Evolutionary conservation across 176 grass and related monocot species (phyloP), one percentile per base, ranked within the genome.

Genomic region (Avena atlantica): DNA sequence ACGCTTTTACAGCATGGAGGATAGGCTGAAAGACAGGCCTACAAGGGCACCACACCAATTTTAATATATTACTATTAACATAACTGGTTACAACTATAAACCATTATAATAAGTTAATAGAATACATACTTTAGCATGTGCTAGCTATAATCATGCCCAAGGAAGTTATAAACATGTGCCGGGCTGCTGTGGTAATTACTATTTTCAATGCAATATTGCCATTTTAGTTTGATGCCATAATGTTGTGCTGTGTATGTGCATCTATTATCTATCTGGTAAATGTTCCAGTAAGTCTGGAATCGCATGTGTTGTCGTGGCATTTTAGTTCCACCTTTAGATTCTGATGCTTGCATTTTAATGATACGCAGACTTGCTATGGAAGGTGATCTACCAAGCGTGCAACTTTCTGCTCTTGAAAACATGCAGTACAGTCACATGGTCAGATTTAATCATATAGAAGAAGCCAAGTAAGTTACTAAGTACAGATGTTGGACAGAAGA

Each of bases 391-490:
- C 84, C 59, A 85, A 74, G 70, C 16, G 85, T 81, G 31, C 92
- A 98, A 85, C 85, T 98, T 67, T 76, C 76, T 74, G 96, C 96
- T 23, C 93, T 98, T 70, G 92, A 98, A 73, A 98, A 98, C 72
- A 98, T 98, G 90, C 93, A 98, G 49, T 94, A 98, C 69, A 93
- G 82, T 83, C 85, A 98, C 80, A 98, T 95, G 90, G 77, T 96
- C 88, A 94, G 96, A 87, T 98, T 92, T 91, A 85, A 94, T 67
- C 94, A 95, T 88, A 45, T 87, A 55, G 84, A 94, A 92, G 79
- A 96, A 87, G 92, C 96, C 50, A 94, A 91, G 96, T 96, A 88
- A 86, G 85, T 88, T 73, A 63, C 12, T 81, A 77, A 80, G 9
- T 50, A 53, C 40, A 81, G 11, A 50, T 60, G 29, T 45, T 87